Evolutionary conservation across 176 grass and related monocot species (phyloP).

Genomic region (Secale cereale): DNA sequence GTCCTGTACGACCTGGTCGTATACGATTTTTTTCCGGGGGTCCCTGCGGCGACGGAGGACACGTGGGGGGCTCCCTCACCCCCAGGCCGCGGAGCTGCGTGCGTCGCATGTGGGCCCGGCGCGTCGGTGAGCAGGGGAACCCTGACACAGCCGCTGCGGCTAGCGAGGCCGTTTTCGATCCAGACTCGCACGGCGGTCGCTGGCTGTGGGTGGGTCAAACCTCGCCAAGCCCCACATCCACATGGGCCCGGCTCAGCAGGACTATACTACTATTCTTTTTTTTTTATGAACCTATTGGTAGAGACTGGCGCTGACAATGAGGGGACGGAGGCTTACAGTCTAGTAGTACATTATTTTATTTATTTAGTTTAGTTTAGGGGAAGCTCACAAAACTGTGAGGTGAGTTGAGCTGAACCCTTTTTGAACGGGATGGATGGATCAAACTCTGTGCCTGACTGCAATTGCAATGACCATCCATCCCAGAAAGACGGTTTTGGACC

Average conservation of each 20-base stretch:
- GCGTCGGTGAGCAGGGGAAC: slow-evolving; percentile 9
- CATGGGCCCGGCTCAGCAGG: too few relatives aligned
- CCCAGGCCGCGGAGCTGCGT: neutral
- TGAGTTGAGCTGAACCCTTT: neutral
- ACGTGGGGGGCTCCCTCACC: neutral
- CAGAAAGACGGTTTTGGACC: slow-evolving; percentile 41
- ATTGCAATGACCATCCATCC: neutral
- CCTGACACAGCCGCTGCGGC: slow-evolving; percentile 35
- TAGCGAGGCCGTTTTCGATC: slow-evolving; percentile 26
- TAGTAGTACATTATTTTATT: neutral
- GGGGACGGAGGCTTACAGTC: neutral
- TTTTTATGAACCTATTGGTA: neutral
- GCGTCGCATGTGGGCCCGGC: neutral
- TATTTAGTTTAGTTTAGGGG: too few relatives aligned
- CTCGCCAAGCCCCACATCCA: neutral
- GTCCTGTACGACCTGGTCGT: too few relatives aligned
- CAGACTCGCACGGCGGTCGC: neutral
- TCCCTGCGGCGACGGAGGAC: neutral
- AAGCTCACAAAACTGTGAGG: neutral
- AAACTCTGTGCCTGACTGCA: slow-evolving; percentile 25
- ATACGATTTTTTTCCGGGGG: neutral
- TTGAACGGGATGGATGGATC: neutral
- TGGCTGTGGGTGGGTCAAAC: slow-evolving; percentile 77
- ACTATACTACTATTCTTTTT: too few relatives aligned
- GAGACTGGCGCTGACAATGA: slow-evolving; percentile 1